phyloP scores from a whole-genome alignment of 2,329 filamentous ascomycete genomes.

The Polychaeton citri region DNA sequence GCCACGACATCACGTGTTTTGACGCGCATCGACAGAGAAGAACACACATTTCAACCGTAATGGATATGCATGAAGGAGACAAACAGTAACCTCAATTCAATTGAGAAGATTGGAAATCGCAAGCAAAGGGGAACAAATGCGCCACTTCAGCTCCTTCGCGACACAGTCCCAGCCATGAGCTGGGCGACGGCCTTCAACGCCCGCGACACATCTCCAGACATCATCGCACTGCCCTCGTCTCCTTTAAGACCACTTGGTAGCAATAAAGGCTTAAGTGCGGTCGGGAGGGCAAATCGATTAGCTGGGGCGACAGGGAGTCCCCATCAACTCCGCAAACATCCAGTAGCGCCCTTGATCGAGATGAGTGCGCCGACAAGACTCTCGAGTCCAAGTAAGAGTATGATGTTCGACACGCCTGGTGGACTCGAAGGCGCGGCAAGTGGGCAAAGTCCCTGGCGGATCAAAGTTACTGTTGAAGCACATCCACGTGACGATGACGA shows the following conservation, averaged over 20 bases:
- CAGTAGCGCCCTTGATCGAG: too few species aligned
- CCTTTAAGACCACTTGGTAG: slow-evolving; percentile 6
- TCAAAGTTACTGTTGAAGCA: slow-evolving; percentile 37
- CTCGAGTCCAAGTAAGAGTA: slow-evolving; percentile 27
- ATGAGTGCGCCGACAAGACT: not conserved
- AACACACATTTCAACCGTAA: not conserved
- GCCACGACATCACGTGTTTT: too few species aligned
- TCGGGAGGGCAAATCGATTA: not conserved
- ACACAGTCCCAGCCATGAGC: slow-evolving; percentile 4
- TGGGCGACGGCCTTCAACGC: not conserved
- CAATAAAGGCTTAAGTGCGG: not conserved
- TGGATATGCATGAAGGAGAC: too few species aligned
- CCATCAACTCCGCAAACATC: too few species aligned
- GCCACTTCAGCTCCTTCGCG: slow-evolving; percentile 1
- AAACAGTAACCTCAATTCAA: too few species aligned
- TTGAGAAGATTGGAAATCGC: too few species aligned
- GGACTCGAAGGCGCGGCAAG: slow-evolving; percentile 14
- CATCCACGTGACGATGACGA: slow-evolving; percentile 21
- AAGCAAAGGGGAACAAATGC: not conserved
- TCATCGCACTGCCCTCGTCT: slow-evolving; percentile 20
- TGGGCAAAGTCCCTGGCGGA: slow-evolving; percentile 33
- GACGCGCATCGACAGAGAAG: not conserved
- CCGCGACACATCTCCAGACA: slow-evolving; percentile 20
- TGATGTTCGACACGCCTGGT: slow-evolving; percentile 26
- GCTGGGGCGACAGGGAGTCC: not conserved